Base-by-base conservation (phyloP, 345 rosid species). In the Boechera divaricarpa region DNA sequence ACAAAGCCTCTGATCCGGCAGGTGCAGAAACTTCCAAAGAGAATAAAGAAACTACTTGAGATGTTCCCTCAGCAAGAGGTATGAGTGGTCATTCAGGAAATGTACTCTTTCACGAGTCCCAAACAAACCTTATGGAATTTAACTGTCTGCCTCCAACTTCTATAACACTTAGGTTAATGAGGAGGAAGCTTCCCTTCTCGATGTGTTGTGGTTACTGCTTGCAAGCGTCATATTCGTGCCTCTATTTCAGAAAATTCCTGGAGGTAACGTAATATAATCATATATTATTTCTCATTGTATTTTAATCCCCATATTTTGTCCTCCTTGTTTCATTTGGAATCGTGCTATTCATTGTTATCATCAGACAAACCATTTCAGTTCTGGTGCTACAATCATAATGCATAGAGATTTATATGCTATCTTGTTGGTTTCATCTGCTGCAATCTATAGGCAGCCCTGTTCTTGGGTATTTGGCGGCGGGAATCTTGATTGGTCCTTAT, bases 191-290 rank as follows among this genome's bases (percentile, higher is more conserved):
- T 95, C 99, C 24, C 93, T 92, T 63, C 79, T 89, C 72, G 99
- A 95, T 77, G 84, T 95, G 78, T 45, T 95, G 83, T 89, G 96
- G 90, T 75, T 95, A 69, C 87, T 95, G 70, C 91, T 95, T 69
- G 99, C 99, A 44, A 95, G 99, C 77, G 99, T 95, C 76, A 87
- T 95, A 79, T 95, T 95, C 82, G 99, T 95, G 81, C 99, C 99
- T 39, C 71, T 88, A 61, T 92, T 95, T 89, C 99, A 95, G 87
- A 95, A 89, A 85, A 83, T 95, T 83, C 99, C 99, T 61, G 99
- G 99, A 91, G 99, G 99, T 95, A 77, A 74, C 48, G 52, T 48
- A 10, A 64, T 45, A 64, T 31, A 29, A 29, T 31, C n/a, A 45
- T 29, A 4, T 26, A 26, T 24, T 69, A 68, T 58, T 69, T 70